Evolutionary conservation across 495 filamentous ascomycete species (phyloP), one percentile per base, ranked within the genome.

Genomic region (Penicillium ochrochloron): DNA sequence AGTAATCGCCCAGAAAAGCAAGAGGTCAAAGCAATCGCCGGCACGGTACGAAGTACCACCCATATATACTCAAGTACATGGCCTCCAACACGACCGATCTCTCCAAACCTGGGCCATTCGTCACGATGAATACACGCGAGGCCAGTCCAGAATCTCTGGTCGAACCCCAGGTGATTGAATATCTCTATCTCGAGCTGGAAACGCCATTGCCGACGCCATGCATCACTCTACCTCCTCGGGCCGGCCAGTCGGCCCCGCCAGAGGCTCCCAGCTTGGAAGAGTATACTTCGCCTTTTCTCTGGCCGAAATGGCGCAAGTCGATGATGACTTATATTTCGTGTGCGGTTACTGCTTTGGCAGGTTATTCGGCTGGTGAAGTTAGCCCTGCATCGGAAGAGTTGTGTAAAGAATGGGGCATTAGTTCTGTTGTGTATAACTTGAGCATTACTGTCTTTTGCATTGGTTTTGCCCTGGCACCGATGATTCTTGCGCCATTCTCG

Each of bases 401-500:
- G 77, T 82, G 78, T 11, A 75, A 75, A 3, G 80, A 90, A 61
- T 90, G 89, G 80, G 73, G 82, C 23, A 82, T 92, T 11, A 86
- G 88, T 48, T 74, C 79, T 21, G 82, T 90, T 12, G 87, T 90
- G 23, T 85, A 89, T 35, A 79, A 91, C 17, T 79, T 89, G n/a
- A 92, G 92, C 14, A 90, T 97, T 52, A 95, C 93, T 0, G 82
- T 86, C 3, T 98, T 96, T 75, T 93, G 91, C 41, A 68, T 83
- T 33, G 94, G 94, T 10, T 97, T 98, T 70, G 92, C 83, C 0
- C 70, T 93, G 48, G 92, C 93, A 0, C 94, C 94, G 0, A 97
- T 98, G 92, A 80, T 94, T 11, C 82, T 97, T 0, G 94, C 94
- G 0, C 94, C 94, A 0, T 90, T 98, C 64, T 93, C 90, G 2